phyloP scores from a whole-genome alignment of 1,284 basidiomycete genomes.

The Ganoderma sinense region DNA sequence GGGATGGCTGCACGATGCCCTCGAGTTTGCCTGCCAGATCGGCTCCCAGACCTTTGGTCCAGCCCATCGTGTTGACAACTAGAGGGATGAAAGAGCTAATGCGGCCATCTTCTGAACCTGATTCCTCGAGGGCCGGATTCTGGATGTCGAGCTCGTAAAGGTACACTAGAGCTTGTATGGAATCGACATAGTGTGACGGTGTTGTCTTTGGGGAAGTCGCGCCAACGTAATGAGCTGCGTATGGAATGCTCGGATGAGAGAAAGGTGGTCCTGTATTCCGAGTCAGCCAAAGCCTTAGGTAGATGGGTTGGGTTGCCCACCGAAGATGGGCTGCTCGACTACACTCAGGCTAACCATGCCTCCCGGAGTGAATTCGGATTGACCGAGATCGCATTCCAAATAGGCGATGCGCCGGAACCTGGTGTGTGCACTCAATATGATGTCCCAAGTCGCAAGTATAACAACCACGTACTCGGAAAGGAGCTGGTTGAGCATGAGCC shows the following conservation, averaged over 20 bases:
- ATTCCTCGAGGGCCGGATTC: conserved; percentile 45
- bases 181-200: conserved; percentile 82
- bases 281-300: background rate
- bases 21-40: conserved; percentile 82
- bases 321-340: conserved; percentile 72
- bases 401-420: conserved; percentile 84
- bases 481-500: conserved; percentile 79
- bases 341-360: conserved; percentile 87
- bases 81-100: conserved; percentile 76
- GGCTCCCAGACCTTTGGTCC: conserved; percentile 93
- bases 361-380: conserved; percentile 92
- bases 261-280: conserved; percentile 80
- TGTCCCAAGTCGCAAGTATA: background rate
- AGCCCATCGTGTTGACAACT: conserved; percentile 96
- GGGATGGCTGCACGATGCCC: conserved; percentile 67
- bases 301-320: conserved; percentile 46
- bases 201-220: conserved; percentile 80
- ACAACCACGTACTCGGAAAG: conserved; percentile 53
- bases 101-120: conserved; percentile 43
- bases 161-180: conserved; percentile 74
- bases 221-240: conserved; percentile 87
- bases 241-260: conserved; percentile 78
- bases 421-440: conserved; percentile 18
- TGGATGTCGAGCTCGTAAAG: conserved; percentile 79
- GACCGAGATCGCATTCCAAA: conserved; percentile 93